These are phyloP conservation scores for Pulchroboletus neoregius DNA, from an alignment of 1,284 basidiomycete species.

Conservation along the genomic window DNA sequence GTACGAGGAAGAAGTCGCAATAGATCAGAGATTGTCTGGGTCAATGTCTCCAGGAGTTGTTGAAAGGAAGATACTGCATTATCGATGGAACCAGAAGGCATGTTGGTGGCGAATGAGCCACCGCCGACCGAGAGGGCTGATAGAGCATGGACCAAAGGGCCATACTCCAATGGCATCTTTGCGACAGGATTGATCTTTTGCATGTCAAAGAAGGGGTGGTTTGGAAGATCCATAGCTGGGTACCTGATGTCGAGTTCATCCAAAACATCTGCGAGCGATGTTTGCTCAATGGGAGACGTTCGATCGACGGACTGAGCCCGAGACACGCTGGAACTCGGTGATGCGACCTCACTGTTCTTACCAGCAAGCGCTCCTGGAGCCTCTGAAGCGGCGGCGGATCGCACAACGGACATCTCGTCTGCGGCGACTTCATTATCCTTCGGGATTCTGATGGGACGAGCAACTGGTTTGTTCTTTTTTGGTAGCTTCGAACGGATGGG, in stretches of 20 bases:
- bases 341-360: conserved; percentile 33
- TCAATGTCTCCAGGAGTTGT: conserved; percentile 77
- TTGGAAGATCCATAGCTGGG: conserved; percentile 59
- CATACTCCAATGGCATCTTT: conserved; percentile 76
- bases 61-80: conserved; percentile 83
- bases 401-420: conserved; percentile 42
- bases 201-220: conserved; percentile 70
- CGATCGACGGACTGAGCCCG: conserved; percentile 58
- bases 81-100: conserved; percentile 78
- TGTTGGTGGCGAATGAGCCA: conserved; percentile 75
- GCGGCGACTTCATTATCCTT: conserved; percentile 52
- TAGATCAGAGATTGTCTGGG: conserved; percentile 80
- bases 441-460: conserved; percentile 55
- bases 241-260: conserved; percentile 59
- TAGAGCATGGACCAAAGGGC: conserved; percentile 76
- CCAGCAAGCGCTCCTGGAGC: conserved; percentile 37
- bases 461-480: conserved; percentile 68
- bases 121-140: conserved; percentile 81
- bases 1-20: conserved; percentile 76
- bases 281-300: conserved; percentile 38
- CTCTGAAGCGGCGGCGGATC: conserved; percentile 46
- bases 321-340: conserved; percentile 50
- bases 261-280: conserved; percentile 56
- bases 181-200: conserved; percentile 64
- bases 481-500: conserved; percentile 75